Evolutionary conservation across 805 yeast species (phyloP), one percentile per base, ranked within the genome.

Genomic region (Nadsonia fulvescens): DNA sequence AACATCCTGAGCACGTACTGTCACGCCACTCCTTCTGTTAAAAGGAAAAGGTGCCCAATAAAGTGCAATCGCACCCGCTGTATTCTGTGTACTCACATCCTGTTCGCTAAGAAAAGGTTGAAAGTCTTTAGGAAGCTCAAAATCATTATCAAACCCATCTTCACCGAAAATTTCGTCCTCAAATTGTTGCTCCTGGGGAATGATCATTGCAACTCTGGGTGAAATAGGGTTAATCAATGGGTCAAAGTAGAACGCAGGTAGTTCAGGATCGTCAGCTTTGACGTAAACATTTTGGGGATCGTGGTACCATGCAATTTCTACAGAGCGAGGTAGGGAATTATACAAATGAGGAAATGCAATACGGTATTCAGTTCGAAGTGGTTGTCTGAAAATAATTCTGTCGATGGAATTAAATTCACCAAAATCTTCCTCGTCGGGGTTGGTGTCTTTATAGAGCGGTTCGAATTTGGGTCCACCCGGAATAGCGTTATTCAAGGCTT

Each of bases 401-500:
- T 83, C 94, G 20, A 86, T 63, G 6, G 93, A 66, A 40, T 83
- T 83, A 52, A 89, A 83, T 46, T 86, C 96, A 29, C 77, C 79
- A 47, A 63, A 76, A 44, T 83, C 95, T 32, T 75, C 86, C 14
- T 47, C 46, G 23, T 69, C 76, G 14, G 61, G 60, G 37, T 70
- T 70, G 19, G 58, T 54, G 27, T 73, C 77, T 33, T 71, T 69
- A 50, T 60, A 68, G 9, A 83, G 50, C 0, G 93, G 93, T 51
- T 83, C 96, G 49, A 82, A 89, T 44, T 75, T 78, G 8, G 99
- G 96, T 0, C 98, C 99, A 8, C 93, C 93, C 0, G 95, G 94
- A 17, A 89, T 58, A 1, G 92, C 74, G 23, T 72, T 61, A 41
- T 83, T 81, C 26, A 89, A 58, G 6, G 92, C 86, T 43, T 89